Evolutionary conservation across 257 asterid genomes (phyloP).

Genomic region (Rehmannia glutinosa): DNA sequence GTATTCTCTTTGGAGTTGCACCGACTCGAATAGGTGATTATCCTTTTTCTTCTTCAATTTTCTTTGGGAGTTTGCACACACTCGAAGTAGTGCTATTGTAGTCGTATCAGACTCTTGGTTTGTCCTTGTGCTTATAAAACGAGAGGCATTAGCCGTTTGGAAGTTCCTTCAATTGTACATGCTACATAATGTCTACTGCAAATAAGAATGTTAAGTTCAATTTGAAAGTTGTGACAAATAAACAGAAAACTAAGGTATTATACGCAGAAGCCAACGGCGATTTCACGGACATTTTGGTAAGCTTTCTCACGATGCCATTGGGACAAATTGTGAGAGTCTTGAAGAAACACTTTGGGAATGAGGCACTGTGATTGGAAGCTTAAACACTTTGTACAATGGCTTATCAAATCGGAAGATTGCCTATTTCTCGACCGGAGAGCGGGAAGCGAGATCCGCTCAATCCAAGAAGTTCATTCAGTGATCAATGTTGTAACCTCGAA

Average conservation of each 20-base stretch:
- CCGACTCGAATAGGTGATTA: too few relatives aligned
- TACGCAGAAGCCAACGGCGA: slow-evolving; percentile 1
- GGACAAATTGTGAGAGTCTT: not conserved
- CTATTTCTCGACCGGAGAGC: not conserved
- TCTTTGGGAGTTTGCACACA: too few relatives aligned
- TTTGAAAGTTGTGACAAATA: slow-evolving; percentile 13
- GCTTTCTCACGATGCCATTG: slow-evolving; percentile 20
- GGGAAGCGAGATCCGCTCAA: slow-evolving; percentile 7
- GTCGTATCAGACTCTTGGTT: too few relatives aligned
- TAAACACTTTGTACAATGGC: slow-evolving; percentile 2
- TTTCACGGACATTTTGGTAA: slow-evolving; percentile 13
- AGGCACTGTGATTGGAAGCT: not conserved
- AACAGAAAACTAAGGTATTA: slow-evolving; percentile 14
- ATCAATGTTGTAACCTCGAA: not conserved
- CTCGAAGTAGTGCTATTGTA: too few relatives aligned
- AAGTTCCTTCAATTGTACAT: too few relatives aligned
- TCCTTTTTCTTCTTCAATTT: too few relatives aligned
- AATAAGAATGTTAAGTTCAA: not conserved
- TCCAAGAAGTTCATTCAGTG: not conserved
- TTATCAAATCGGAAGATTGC: not conserved
- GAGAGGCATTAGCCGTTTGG: too few relatives aligned
- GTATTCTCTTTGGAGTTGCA: too few relatives aligned
- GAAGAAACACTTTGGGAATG: not conserved
- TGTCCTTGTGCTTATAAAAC: too few relatives aligned
- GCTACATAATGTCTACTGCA: not conserved